These are phyloP conservation scores for Ganoderma leucocontextum DNA, from an alignment of 1,284 basidiomycete species.

Conservation along the genomic window DNA sequence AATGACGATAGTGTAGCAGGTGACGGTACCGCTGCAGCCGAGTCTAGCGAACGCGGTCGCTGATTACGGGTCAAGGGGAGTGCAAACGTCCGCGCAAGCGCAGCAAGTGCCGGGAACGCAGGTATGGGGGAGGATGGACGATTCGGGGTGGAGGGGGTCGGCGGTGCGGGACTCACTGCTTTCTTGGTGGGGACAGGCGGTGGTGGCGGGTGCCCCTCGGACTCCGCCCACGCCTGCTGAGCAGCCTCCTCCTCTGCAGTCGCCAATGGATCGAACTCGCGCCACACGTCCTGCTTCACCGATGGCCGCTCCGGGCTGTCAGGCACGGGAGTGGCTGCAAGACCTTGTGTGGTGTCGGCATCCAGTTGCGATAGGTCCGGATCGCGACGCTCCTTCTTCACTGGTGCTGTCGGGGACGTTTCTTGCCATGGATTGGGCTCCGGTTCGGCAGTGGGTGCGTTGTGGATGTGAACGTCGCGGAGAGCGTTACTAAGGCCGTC, in stretches of 20 bases:
- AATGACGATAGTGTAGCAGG: conserved; percentile 64
- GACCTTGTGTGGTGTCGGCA: conserved; percentile 45
- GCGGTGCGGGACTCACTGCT: conserved; percentile 39
- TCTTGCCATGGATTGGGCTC: conserved; percentile 43
- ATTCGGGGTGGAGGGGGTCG: conserved; percentile 31
- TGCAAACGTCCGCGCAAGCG: conserved; percentile 69
- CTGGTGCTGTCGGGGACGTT: neutral
- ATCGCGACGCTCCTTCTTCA: conserved; percentile 32
- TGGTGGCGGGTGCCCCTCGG: conserved; percentile 65
- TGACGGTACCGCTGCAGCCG: conserved; percentile 57
- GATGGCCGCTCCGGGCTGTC: conserved; percentile 20
- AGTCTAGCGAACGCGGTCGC: conserved; percentile 66
- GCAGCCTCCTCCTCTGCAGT: conserved; percentile 64
- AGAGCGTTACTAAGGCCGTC: neutral
- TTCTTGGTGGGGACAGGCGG: conserved; percentile 45
- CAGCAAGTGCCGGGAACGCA: conserved; percentile 66
- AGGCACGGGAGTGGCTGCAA: conserved; percentile 35
- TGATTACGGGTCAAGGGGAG: conserved; percentile 54
- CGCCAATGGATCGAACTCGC: conserved; percentile 73
- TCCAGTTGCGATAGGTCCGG: conserved; percentile 52
- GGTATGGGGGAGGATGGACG: conserved; percentile 45
- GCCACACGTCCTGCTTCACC: conserved; percentile 51
- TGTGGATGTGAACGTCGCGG: conserved; percentile 1
- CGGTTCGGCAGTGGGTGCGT: conserved; percentile 8
- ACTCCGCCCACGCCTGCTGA: conserved; percentile 64